Evolutionary conservation across 2,329 filamentous ascomycete species (phyloP), one percentile per base, ranked within the genome.

Genomic region (Metarhizium guizhouense): DNA sequence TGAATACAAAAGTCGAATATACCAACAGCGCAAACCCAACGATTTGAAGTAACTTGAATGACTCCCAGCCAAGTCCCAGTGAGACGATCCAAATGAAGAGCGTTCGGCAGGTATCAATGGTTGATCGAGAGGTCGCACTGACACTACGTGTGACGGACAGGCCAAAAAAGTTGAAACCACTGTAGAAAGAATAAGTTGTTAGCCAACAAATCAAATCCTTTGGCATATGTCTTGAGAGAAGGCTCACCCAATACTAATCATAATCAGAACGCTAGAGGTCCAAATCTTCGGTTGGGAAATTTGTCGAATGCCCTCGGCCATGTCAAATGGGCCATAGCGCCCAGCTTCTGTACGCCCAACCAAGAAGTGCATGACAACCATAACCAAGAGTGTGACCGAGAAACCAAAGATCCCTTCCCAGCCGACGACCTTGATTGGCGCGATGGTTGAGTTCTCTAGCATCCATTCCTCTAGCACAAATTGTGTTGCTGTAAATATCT

Each of bases 31-130:
- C 88, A 64, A 99, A 99, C 1, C 94, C 94, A 3, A 83, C 70
- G 14, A 99, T 90, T 73, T 99, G 94, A 6, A 99, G 81, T 87
- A 90, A 95, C 74, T 97, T 97, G 82, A 99, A 97, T 0, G 84
- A 86, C 74, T 99, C 94, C 94, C 94, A 99, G 58, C 92, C 92
- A 2, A 99, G 81, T 4, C 88, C 90, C 4, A 99, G 82, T 18
- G 90, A 95, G 14, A 96, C 89, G 32, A 99, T 81, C 94, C 94
- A 99, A 72, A 99, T 97, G 74, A 99, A 97, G 1, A 99, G 82
- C 0, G 94, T 99, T 45, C 93, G 85, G 77, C 92, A 97, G 1
- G 94, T 99, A 71, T 99, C 94, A 64, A 99, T 97, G 36, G 93
- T 97, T 36, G 90, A 95, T 58, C 94, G 85, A 1, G 93, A 90